A percentile compares a stretch with the other conserved stretches of the same genome.
phyloP scores from a whole-genome alignment of 257 asterid species.

The Solanum chmielewskii region DNA sequence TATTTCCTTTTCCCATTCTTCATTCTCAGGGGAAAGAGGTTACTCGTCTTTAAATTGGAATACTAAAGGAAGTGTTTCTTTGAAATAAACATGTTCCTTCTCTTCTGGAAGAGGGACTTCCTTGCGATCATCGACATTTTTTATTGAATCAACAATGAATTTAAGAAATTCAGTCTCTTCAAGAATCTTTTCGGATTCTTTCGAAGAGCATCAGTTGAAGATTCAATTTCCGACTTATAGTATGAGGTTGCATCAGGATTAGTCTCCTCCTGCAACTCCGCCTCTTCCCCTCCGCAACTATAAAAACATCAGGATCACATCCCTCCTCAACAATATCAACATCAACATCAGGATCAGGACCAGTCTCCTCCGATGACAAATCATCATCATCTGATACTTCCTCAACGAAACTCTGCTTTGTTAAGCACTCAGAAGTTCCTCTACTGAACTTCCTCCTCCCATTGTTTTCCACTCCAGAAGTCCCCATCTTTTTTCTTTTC shows the following conservation, averaged over 20 bases:
- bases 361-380: neutral
- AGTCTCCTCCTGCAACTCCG: too few species aligned
- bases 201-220: neutral
- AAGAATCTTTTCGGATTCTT: neutral
- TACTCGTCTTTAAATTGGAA: slow-evolving; percentile 8
- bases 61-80: slow-evolving; percentile 26
- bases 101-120: neutral
- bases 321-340: neutral
- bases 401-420: neutral
- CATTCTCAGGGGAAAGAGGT: slow-evolving; percentile 20
- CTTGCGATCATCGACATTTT: slow-evolving; percentile 7
- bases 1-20: slow-evolving; percentile 30
- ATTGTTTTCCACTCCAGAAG: neutral
- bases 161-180: neutral
- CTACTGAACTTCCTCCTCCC: neutral
- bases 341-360: neutral
- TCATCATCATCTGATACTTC: neutral
- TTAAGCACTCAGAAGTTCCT: neutral
- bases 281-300: neutral
- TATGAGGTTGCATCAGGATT: neutral
- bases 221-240: too few species aligned
- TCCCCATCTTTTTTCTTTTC: neutral
- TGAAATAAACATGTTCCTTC: neutral
- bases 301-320: neutral
- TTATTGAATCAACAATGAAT: slow-evolving; percentile 16